Evolutionary conservation across 2,329 filamentous ascomycete genomes (phyloP).

Genomic region (Xylaria hypoxylon): DNA sequence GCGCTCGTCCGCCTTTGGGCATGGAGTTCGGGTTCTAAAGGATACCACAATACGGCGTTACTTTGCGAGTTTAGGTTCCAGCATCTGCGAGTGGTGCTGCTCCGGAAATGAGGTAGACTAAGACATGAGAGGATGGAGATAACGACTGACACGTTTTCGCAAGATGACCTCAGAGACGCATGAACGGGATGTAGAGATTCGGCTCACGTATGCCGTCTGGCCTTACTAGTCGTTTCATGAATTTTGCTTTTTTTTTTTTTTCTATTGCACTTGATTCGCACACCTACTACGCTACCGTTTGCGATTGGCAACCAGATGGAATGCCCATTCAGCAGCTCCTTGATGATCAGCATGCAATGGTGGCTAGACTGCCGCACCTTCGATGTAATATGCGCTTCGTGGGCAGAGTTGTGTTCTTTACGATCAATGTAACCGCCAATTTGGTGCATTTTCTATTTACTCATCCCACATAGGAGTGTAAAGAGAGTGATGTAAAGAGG

Average conservation of each 20-base stretch:
- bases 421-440: background rate
- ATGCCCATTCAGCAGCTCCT: too few species aligned
- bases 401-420: background rate
- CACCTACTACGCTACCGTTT: too few species aligned
- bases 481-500: background rate
- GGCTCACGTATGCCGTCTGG: slow-evolving; percentile 1
- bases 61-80: slow-evolving; percentile 32
- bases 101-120: slow-evolving; percentile 26
- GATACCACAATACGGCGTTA: slow-evolving; percentile 41
- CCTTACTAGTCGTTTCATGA: slow-evolving; percentile 16
- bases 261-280: background rate
- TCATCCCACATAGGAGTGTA: background rate
- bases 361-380: background rate
- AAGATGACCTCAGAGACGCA: slow-evolving; percentile 6
- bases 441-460: background rate
- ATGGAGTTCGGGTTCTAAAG: slow-evolving; percentile 42
- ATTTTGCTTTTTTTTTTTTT: background rate
- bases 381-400: background rate
- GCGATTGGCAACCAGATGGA: background rate
- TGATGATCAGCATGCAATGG: background rate
- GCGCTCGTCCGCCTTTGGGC: slow-evolving; percentile 27
- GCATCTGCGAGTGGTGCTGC: slow-evolving; percentile 14
- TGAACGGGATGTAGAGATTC: slow-evolving; percentile 20
- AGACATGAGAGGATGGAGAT: slow-evolving; percentile 11
- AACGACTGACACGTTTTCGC: slow-evolving; percentile 14